Base-by-base conservation (phyloP, 345 rosid species). In the Ricinus communis region DNA sequence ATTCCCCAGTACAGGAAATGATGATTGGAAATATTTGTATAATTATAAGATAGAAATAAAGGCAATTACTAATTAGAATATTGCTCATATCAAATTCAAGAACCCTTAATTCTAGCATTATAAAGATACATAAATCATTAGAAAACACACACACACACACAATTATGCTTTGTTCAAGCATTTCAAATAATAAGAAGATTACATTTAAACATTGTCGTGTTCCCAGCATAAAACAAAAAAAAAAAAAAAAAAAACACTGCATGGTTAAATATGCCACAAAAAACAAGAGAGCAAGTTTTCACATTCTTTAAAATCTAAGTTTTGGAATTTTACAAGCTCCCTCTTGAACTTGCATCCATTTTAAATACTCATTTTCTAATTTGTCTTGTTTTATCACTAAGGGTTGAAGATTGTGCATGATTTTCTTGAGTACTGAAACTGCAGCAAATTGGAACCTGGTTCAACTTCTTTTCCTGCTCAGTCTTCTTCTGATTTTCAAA, bases 301-400 rank as follows among this genome's bases (percentile, higher is more conserved):
- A 46, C 25, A 50, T 21, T 65, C 74, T 36, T 60, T n/a, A 21
- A 30, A 62, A 72, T 53, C 72, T 62, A 28, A 8, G 31, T 49
- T 61, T 58, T 67, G 61, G 80, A 78, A 43, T 28, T 55, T 59
- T 63, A 31, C 73, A 70, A 66, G 68, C 68, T 76, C 75, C 77
- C 70, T 69, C 36, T 62, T 54, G 24, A 49, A 67, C 49, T 70
- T 72, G 14, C 61, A 41, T 24, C 22, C 71, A 46, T 33, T 2
- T 73, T 80, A 62, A 41, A 43, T 64, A 62, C 43, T 47, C 68
- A 60, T 74, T 77, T n/a, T 81, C 76, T 69, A 71, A 71, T 71
- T 72, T 79, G 80, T 84, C 85, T 70, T 74, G 50, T 71, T 58
- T 74, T 27, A 71, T 22, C 18, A 18, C 43, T 52, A 61, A 47